Base-by-base conservation (phyloP, 1,284 basidiomycete species). In the Trichosporon sp. region DNA sequence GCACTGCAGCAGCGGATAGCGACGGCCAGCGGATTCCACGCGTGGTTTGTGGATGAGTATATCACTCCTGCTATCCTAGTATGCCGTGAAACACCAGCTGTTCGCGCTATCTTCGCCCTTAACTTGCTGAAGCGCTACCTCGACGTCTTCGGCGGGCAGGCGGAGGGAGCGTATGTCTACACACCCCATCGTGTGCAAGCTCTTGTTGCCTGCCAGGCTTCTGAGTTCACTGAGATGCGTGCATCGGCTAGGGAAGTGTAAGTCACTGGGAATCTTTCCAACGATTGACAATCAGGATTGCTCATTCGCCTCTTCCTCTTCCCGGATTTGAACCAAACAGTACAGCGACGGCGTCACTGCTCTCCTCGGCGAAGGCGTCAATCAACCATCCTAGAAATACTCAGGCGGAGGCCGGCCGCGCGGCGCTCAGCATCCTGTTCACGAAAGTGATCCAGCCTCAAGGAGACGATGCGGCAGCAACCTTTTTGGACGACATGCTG, bases 331-430 rank as follows among this genome's bases (percentile, higher is more conserved):
- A 78, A 35, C 29, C 78, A 4, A 62, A 70, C 1, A 67, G 73
- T 2, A 66, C 72, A 0, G 38, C 68, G 1, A 42, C 74, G 0
- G 68, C 70, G 25, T 60, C 67, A 1, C 68, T 80, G 0, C 69
- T 82, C 0, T 42, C 67, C 0, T 76, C 77, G 0, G 78, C 81
- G 0, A 69, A 75, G 8, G 58, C 58, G 0, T 76, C 77, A 1
- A 68, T 83, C 65, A 75, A 78, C 42, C 77, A 80, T n/a, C 78
- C 80, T 0, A 75, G 81, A 12, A 77, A 76, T 64, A 81, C 80
- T 0, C 80, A 83, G 70, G 81, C 81, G 1, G 82, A 83, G 64
- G 81, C 82, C 0, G 82, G 81, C 13, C 78, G 77, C 23, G 72
- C 81, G 0, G 75, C 77, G 0, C 72, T 82, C 21, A 77, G 78